Percentiles rank a stretch among this genome's conserved stretches.
phyloP scores from a whole-genome alignment of 106 monocot species.

The Agapanthus africanus region DNA sequence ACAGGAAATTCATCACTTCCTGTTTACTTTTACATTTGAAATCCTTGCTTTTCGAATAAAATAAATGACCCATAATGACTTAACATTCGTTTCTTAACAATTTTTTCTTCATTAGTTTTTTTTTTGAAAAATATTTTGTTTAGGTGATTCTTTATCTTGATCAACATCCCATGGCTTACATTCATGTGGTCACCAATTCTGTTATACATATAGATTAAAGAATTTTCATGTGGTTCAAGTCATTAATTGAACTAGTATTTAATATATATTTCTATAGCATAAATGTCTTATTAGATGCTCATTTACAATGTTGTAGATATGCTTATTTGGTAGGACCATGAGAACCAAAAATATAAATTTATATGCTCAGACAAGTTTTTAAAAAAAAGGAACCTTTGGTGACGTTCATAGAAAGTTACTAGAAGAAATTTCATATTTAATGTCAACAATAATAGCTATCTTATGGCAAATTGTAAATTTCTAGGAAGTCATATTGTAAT shows the following conservation, averaged over 20 bases:
- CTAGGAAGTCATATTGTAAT: not conserved
- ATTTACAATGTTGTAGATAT: not conserved
- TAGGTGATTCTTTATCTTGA: too few species aligned
- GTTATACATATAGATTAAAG: not conserved
- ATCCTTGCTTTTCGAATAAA: too few species aligned
- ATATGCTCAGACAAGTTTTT: too few species aligned
- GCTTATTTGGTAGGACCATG: not conserved
- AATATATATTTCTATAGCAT: not conserved
- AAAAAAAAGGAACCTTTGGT: not conserved
- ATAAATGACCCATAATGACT: too few species aligned
- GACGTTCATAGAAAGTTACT: not conserved
- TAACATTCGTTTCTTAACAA: too few species aligned
- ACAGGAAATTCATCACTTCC: too few species aligned
- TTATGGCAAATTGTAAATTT: not conserved
- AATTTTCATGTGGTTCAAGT: not conserved
- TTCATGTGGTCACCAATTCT: not conserved
- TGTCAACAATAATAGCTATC: not conserved
- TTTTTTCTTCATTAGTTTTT: too few species aligned
- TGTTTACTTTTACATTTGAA: too few species aligned
- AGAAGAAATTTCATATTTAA: not conserved
- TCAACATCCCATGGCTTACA: too few species aligned
- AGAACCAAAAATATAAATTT: not conserved
- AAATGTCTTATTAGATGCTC: not conserved
- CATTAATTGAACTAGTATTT: not conserved
- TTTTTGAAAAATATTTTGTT: too few species aligned